These are phyloP conservation scores for Bjerkandera adusta DNA, from an alignment of 1,284 basidiomycete genomes.

Conservation along the genomic window DNA sequence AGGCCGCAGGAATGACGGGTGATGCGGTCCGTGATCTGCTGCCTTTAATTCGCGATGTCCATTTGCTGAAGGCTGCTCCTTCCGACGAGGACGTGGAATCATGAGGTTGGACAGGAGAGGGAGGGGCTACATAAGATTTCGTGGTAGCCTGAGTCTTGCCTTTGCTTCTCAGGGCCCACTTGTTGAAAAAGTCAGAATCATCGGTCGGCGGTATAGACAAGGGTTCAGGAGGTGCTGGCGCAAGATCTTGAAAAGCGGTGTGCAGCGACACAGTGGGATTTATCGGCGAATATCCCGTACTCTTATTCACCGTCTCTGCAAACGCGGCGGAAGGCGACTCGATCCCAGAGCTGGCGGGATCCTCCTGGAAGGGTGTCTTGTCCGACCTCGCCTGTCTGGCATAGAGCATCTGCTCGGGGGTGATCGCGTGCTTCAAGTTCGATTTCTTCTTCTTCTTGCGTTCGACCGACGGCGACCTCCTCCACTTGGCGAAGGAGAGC, in stretches of 20 bases:
- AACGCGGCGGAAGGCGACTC: slow-evolving; percentile 5
- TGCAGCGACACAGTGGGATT: slow-evolving; percentile 10
- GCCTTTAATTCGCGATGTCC: no score
- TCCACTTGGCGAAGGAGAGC: neutral
- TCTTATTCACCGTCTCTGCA: slow-evolving; percentile 9
- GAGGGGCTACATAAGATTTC: no score
- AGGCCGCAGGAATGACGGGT: no score
- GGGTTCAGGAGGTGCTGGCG: neutral
- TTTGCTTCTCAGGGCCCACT: no score
- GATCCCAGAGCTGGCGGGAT: neutral
- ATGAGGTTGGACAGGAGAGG: neutral
- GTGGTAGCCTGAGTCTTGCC: no score
- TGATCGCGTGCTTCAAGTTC: neutral
- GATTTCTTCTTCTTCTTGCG: neutral
- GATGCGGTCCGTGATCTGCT: no score
- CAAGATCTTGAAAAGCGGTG: slow-evolving; percentile 5
- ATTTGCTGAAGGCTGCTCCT: no score
- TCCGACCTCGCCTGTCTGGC: no score
- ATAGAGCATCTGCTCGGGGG: no score
- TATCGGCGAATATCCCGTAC: slow-evolving; percentile 11
- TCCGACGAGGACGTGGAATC: neutral
- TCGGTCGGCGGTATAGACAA: neutral
- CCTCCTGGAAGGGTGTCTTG: no score
- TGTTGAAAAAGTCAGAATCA: no score
- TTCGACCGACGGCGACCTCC: neutral